Base-by-base conservation (phyloP, 1,284 basidiomycete genomes). In the Ustilago hordei region DNA sequence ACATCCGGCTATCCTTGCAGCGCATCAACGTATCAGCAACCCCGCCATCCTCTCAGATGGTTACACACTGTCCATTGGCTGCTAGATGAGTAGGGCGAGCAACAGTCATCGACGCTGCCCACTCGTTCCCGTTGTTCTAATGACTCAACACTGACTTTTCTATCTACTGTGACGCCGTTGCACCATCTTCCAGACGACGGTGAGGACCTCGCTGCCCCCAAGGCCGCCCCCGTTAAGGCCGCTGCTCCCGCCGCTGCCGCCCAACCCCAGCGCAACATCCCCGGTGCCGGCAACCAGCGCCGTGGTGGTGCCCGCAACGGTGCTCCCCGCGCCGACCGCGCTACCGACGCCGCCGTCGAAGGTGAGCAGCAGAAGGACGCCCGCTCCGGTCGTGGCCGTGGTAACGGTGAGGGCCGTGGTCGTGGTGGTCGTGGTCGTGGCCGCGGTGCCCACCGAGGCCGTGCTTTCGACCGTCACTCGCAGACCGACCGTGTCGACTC, bases 391-490 rank as follows among this genome's bases (percentile, higher is more conserved):
- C 68, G 69, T 66, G 36, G 50, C 56, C 64, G 70, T 50, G 66
- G 63, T 59, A 66, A 61, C 60, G 69, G 70, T 32, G 70, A 73
- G 65, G 54, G 70, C 70, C 70, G 70, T 48, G 89, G 50, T 88
- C 89, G 23, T 88, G 89, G 76, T 63, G 76, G 67, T 62, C 86
- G 88, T 69, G 89, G 90, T 61, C 86, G 87, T 73, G 89, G 82
- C 53, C 87, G 87, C 59, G 88, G 90, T 64, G 90, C 90, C 73
- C 70, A 64, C 47, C 90, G 91, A 67, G 91, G 92, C 73, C 91
- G 92, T 85, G 88, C 89, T 65, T 92, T 90, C 83, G 93, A 95
- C 88, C 92, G 89, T 86, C 93, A 95, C 88, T 93, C 92, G 83
- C 90, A 90, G 83, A 93, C 93, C 53, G 93, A 92, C 87, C 93